A percentile compares a stretch with the other conserved stretches of the same genome.
Evolutionary conservation across 768 basidiomycete species (phyloP).

Genomic region (Psilocybe sp.): DNA sequence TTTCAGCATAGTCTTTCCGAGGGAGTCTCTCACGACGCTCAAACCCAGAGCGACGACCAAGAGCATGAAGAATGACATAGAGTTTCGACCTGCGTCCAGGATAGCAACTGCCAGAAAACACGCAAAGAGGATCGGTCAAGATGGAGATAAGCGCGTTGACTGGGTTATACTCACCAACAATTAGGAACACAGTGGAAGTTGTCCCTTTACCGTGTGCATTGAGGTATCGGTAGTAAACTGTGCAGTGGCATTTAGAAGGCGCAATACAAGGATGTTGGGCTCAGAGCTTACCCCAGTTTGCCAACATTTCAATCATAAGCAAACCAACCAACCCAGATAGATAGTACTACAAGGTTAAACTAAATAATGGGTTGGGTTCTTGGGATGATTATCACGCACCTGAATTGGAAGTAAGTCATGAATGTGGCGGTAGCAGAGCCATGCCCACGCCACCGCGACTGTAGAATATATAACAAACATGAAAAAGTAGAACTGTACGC

Average conservation of each 20-base stretch:
- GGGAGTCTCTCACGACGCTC: constrained; percentile 85
- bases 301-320: constrained; percentile 91
- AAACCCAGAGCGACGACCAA: constrained; percentile 90
- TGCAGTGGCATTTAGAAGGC: constrained; percentile 6
- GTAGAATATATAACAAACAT: constrained; percentile 79
- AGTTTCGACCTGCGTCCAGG: constrained; percentile 91
- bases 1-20: constrained; percentile 81
- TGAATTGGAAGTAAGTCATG: constrained; percentile 88
- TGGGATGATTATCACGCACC: constrained; percentile 35
- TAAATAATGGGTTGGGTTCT: not conserved
- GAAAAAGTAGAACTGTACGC: constrained; percentile 74
- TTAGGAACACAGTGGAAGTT: constrained; percentile 84
- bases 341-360: constrained; percentile 63
- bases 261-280: not conserved
- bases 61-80: constrained; percentile 93
- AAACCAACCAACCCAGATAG: constrained; percentile 84
- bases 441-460: constrained; percentile 75
- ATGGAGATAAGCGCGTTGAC: not conserved
- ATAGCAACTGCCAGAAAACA: constrained; percentile 65
- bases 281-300: constrained; percentile 69
- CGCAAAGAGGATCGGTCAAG: constrained; percentile 2
- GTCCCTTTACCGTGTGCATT: constrained; percentile 80
- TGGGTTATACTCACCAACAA: constrained; percentile 63
- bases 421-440: constrained; percentile 76
- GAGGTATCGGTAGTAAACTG: constrained; percentile 92